These are phyloP conservation scores for Oxyria digyna DNA, from an alignment of 148 eudicot species.

Conservation along the genomic window DNA sequence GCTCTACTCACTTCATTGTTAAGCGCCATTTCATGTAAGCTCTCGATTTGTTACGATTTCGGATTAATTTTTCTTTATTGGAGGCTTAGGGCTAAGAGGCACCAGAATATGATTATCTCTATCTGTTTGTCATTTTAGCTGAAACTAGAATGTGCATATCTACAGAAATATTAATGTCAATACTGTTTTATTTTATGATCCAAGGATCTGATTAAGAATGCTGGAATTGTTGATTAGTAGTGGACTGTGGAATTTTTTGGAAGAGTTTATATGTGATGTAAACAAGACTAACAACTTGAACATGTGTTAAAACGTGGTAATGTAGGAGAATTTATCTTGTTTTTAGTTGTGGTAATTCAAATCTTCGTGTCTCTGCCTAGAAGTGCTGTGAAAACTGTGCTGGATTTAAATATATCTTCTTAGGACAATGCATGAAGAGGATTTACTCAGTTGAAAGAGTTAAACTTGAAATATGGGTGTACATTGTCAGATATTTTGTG, in stretches of 20 bases:
- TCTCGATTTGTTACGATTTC: background rate
- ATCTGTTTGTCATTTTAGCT: background rate
- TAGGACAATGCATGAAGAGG: background rate
- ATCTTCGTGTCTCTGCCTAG: background rate
- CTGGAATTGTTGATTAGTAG: background rate
- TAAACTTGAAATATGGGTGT: background rate
- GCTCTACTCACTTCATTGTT: background rate
- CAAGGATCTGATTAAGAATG: background rate
- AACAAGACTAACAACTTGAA: constrained; percentile 2
- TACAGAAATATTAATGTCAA: background rate
- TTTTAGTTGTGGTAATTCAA: background rate
- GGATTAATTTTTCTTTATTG: background rate
- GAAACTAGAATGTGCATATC: background rate
- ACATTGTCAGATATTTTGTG: background rate
- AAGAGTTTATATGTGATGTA: background rate
- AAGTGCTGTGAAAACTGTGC: background rate
- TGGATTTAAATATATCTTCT: background rate
- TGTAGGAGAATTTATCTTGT: background rate
- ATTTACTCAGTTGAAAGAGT: background rate
- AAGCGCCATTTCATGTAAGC: constrained; percentile 2
- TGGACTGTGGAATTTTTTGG: background rate
- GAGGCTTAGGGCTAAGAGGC: background rate
- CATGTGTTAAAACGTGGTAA: background rate
- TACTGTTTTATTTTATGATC: background rate
- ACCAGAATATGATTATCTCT: background rate